These are phyloP conservation scores for Lenzites betulinus DNA, from an alignment of 768 basidiomycete species.

Conservation along the genomic window DNA sequence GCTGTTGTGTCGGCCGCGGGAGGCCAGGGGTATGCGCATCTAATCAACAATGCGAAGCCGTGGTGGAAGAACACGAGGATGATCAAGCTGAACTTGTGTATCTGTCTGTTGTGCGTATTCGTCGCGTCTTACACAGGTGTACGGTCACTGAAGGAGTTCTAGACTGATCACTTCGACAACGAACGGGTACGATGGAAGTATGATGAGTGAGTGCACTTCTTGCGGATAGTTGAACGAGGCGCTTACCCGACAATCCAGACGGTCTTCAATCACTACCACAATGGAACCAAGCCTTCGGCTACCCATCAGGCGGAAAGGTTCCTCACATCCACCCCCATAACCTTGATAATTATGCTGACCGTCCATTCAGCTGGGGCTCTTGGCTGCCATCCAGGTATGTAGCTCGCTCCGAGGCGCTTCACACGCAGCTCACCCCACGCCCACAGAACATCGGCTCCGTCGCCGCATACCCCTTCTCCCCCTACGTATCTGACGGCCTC, in stretches of 20 bases:
- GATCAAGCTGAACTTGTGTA: slow-evolving; percentile 32
- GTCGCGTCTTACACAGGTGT: too few species aligned
- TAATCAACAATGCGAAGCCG: slow-evolving; percentile 23
- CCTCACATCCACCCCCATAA: neutral
- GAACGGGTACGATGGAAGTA: slow-evolving; percentile 43
- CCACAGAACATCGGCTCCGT: slow-evolving; percentile 42
- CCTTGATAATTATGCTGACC: neutral
- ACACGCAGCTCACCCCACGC: neutral
- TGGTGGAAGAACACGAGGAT: slow-evolving; percentile 31
- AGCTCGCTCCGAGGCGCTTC: too few species aligned
- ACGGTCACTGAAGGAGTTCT: too few species aligned
- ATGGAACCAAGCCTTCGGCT: slow-evolving; percentile 38
- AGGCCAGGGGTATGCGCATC: slow-evolving; percentile 25
- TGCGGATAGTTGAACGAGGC: neutral
- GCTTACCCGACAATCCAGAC: slow-evolving; percentile 23
- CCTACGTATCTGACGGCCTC: slow-evolving; percentile 43
- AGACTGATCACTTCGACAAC: slow-evolving; percentile 41
- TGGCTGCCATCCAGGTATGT: slow-evolving; percentile 40
- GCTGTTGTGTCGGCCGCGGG: slow-evolving; percentile 23
- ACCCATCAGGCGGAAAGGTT: slow-evolving; percentile 34
- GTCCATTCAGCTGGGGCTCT: slow-evolving; percentile 35
- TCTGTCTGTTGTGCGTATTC: slow-evolving; percentile 32
- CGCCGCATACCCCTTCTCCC: slow-evolving; percentile 40
- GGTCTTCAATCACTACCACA: slow-evolving; percentile 41
- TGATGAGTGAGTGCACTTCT: slow-evolving; percentile 38